Evolutionary conservation across 176 grass and related monocot genomes (phyloP), one percentile per base, ranked within the genome.

Genomic region (Thinopyrum elongatum): DNA sequence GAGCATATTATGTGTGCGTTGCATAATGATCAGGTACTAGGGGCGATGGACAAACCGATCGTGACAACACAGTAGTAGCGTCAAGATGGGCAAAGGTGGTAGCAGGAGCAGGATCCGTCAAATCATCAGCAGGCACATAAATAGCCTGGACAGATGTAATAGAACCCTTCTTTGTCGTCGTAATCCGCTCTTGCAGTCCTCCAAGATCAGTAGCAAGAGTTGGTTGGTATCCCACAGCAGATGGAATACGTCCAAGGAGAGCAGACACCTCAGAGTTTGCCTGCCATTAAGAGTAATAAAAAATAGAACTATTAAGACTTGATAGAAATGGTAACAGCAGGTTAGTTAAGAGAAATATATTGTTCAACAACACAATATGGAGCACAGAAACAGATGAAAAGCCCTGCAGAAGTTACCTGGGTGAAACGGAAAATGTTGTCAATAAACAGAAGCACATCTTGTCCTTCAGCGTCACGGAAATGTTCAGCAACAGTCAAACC

Each of bases 341-440:
- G 6, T n/a, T 2, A 11, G 13, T 39, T 5, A 9, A 6, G 27
- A 51, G 16, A 21, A 76, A 47, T 46, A 47, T 46, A 44, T 75
- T 28, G 13, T 51, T 51, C 19, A 75, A 19, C 14, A 51, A 26
- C 27, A 62, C 27, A 26, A 58, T 35, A 34, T 35, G 21, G 49
- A 60, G 19, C 17, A 34, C 5, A 8, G 8, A 33, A 33, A 33
- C 29, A 55, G 53, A 11, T 35, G 1, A 67, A 38, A 68, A n/a
- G 26, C 9, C 16, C 0, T 64, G 21, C n/a, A 47, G 5, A 87
- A 76, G 12, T 66, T 62, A 97, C 95, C 90, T 97, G 95, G 74
- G 95, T 97, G 78, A 97, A 97, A 74, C 95, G 92, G 90, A 97
- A 97, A 95, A 97, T 97, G 86, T 97, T 97, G 76, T 97, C 95